A percentile compares a stretch with the other conserved stretches of the same genome.
These are phyloP conservation scores for Iris macrosiphon DNA, from an alignment of 106 monocot genomes.

Conservation along the genomic window DNA sequence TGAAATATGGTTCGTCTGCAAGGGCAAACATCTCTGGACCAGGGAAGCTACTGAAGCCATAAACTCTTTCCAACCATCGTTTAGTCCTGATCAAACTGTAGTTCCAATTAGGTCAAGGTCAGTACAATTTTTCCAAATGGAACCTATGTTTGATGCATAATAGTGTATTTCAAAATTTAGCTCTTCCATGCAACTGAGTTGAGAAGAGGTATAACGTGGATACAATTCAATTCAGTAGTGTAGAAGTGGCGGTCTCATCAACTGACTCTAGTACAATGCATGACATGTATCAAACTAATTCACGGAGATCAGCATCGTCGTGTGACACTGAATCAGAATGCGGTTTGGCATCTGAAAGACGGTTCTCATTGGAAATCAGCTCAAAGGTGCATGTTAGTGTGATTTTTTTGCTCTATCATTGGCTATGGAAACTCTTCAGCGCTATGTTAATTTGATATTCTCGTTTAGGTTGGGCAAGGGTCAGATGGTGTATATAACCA, in stretches of 20 bases:
- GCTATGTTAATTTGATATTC: not conserved
- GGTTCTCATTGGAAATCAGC: conserved; percentile 8
- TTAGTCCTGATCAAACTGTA: conserved; percentile 16
- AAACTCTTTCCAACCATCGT: not conserved
- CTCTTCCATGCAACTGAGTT: conserved; percentile 7
- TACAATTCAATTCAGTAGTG: conserved; percentile 1
- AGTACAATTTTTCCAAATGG: not conserved
- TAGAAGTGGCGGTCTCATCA: not conserved
- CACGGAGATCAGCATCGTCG: not conserved
- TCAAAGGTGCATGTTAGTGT: conserved; percentile 17
- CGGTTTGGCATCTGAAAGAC: conserved; percentile 15
- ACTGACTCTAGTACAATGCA: not conserved
- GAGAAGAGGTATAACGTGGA: conserved; percentile 1
- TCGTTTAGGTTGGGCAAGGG: conserved; percentile 19
- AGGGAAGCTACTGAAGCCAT: conserved; percentile 31
- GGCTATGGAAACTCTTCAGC: not conserved
- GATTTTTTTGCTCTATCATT: not conserved
- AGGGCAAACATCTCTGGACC: conserved; percentile 58
- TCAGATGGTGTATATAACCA: conserved; percentile 1
- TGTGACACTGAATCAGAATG: conserved; percentile 4
- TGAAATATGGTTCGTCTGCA: conserved; percentile 72
- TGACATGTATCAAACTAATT: not conserved
- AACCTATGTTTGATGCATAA: conserved; percentile 13
- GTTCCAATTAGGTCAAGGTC: conserved; percentile 16
- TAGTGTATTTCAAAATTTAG: not conserved